phyloP scores from a whole-genome alignment of 805 yeast genomes.

The Diddensiella santjacobensis region DNA sequence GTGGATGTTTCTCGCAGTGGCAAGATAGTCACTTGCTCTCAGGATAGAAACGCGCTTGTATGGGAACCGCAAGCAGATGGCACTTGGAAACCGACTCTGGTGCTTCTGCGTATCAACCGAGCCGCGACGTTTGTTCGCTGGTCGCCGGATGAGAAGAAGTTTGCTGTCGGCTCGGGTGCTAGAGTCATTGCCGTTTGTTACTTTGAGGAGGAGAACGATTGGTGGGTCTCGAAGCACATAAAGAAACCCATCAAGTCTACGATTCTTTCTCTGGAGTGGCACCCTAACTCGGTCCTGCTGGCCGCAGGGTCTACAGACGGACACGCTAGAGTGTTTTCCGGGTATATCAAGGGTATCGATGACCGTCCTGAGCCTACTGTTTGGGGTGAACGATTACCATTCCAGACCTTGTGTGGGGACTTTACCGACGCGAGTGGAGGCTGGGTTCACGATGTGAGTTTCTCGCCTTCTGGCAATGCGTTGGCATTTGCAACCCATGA shows the following conservation, averaged over 20 bases:
- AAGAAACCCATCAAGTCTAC: slow-evolving; percentile 93
- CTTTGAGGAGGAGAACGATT: slow-evolving; percentile 91
- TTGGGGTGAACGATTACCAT: slow-evolving; percentile 96
- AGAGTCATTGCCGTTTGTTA: slow-evolving; percentile 93
- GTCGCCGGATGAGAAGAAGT: slow-evolving; percentile 93
- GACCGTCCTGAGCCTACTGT: slow-evolving; percentile 71
- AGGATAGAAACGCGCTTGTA: slow-evolving; percentile 95
- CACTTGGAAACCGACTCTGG: slow-evolving; percentile 80
- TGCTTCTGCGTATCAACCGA: slow-evolving; percentile 83
- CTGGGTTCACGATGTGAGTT: slow-evolving; percentile 89
- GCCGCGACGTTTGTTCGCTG: slow-evolving; percentile 94
- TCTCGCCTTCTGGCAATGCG: slow-evolving; percentile 74
- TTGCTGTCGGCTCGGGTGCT: slow-evolving; percentile 96
- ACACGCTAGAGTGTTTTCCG: slow-evolving; percentile 83
- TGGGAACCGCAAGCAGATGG: slow-evolving; percentile 76
- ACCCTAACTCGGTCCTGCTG: slow-evolving; percentile 81
- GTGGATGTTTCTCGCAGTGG: slow-evolving; percentile 86
- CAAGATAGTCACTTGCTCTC: slow-evolving; percentile 92
- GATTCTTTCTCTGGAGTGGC: slow-evolving; percentile 82
- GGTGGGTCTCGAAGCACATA: slow-evolving; percentile 99
- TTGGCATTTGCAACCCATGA: slow-evolving; percentile 85
- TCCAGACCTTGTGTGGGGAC: slow-evolving; percentile 87
- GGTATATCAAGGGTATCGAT: slow-evolving; percentile 85
- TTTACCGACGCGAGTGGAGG: slow-evolving; percentile 66
- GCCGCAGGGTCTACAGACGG: slow-evolving; percentile 94